Evolutionary conservation across 2,329 filamentous ascomycete genomes (phyloP).

Genomic region (Trichoderma aggressivum): DNA sequence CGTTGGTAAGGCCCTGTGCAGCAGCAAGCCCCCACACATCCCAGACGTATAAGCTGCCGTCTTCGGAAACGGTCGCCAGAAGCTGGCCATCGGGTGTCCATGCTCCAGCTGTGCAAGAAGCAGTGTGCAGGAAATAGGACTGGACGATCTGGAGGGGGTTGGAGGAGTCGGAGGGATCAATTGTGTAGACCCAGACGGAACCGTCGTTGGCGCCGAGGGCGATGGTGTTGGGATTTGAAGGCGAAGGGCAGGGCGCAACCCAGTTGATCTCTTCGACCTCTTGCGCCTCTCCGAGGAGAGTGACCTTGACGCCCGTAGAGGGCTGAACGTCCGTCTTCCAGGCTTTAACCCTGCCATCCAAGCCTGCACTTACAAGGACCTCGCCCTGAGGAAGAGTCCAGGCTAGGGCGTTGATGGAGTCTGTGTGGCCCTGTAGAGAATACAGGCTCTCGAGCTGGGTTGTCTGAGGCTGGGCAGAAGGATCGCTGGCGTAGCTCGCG

Average conservation of each 20-base stretch:
- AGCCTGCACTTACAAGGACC: constrained; percentile 78
- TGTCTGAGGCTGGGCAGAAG: constrained; percentile 44
- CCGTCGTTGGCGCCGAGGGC: constrained; percentile 88
- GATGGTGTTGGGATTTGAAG: constrained; percentile 71
- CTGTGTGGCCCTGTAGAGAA: constrained; percentile 82
- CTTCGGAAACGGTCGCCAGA: constrained; percentile 84
- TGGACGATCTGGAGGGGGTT: constrained; percentile 76
- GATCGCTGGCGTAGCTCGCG: constrained; percentile 67
- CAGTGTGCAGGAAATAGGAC: constrained; percentile 88
- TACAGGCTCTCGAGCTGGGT: constrained; percentile 63
- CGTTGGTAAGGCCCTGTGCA: constrained; percentile 47
- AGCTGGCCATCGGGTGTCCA: constrained; percentile 88
- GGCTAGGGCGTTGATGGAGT: constrained; percentile 81
- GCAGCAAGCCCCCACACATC: constrained; percentile 82
- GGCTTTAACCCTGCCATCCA: constrained; percentile 78
- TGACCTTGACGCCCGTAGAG: constrained; percentile 47
- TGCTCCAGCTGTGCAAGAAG: constrained; percentile 78
- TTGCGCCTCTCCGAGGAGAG: constrained; percentile 71
- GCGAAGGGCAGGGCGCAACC: constrained; percentile 71
- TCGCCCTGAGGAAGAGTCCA: constrained; percentile 84
- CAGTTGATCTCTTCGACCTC: constrained; percentile 97
- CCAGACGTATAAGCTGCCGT: constrained; percentile 85
- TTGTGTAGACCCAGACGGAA: constrained; percentile 92
- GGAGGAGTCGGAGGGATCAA: constrained; percentile 61
- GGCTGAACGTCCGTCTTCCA: constrained; percentile 55